phyloP scores from a whole-genome alignment of 1,284 basidiomycete species.

The Moniliella sp. region DNA sequence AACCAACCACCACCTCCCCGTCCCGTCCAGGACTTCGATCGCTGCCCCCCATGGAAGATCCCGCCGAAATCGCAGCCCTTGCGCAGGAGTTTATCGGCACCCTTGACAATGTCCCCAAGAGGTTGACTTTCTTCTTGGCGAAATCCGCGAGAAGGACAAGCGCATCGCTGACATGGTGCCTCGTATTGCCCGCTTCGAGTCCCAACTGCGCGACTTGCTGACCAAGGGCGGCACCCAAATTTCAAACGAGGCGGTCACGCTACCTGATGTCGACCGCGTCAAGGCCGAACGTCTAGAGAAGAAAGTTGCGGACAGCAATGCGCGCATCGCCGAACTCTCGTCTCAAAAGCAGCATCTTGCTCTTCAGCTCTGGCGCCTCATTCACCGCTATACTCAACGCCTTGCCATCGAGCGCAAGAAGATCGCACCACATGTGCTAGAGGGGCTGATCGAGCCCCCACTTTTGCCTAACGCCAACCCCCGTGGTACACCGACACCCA shows the following conservation, averaged over 20 bases:
- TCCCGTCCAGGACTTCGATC: too few species aligned
- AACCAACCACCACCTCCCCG: too few species aligned
- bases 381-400: conserved; percentile 16
- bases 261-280: conserved; percentile 11
- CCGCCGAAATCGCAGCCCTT: conserved; percentile 27
- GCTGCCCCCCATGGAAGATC: too few species aligned
- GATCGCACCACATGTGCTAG: conserved; percentile 19
- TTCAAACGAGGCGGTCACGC: conserved; percentile 6
- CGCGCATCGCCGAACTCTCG: conserved; percentile 21
- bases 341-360: conserved; percentile 18
- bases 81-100: conserved; percentile 22
- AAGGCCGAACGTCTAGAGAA: conserved; percentile 20
- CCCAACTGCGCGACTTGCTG: conserved; percentile 1
- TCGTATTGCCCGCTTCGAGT: neutral
- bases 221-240: neutral
- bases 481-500: conserved; percentile 3
- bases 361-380: conserved; percentile 14
- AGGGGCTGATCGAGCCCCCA: too few species aligned
- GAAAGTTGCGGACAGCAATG: conserved; percentile 19
- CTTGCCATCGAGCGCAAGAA: conserved; percentile 15
- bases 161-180: neutral
- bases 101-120: conserved; percentile 27
- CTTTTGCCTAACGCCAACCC: conserved; percentile 10
- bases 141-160: conserved; percentile 28
- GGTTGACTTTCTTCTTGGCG: conserved; percentile 25